Evolutionary conservation across 139 green algal genomes (phyloP).

Genomic region (Coelastrella sp.): DNA sequence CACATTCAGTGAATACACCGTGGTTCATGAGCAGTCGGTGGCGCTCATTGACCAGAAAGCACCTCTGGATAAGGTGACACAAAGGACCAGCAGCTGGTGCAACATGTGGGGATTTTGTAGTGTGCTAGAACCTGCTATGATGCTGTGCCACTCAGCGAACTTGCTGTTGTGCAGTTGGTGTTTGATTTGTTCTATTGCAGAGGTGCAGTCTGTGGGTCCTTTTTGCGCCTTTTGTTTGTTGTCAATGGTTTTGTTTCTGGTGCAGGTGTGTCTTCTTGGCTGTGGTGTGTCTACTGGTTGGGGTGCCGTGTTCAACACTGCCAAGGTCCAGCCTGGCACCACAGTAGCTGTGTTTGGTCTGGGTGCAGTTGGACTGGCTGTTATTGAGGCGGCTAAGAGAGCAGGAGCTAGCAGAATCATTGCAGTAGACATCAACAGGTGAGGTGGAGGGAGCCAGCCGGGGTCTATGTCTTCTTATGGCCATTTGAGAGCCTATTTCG

Average conservation of each 20-base stretch:
- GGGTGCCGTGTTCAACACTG: slow-evolving; percentile 97
- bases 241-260: not conserved
- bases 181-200: too few relatives aligned
- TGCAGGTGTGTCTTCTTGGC: slow-evolving; percentile 89
- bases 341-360: slow-evolving; percentile 93
- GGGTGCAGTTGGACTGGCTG: slow-evolving; percentile 90
- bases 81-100: too few relatives aligned
- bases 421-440: slow-evolving; percentile 91
- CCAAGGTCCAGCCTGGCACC: slow-evolving; percentile 82
- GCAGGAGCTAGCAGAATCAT: slow-evolving; percentile 88
- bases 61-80: slow-evolving; percentile 78
- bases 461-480: too few relatives aligned
- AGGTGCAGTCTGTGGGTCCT: too few relatives aligned
- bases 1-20: slow-evolving; percentile 98
- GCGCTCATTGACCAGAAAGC: slow-evolving; percentile 79
- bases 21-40: slow-evolving; percentile 93
- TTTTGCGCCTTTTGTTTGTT: too few relatives aligned
- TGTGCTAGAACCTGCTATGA: not conserved
- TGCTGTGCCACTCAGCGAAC: too few relatives aligned
- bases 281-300: slow-evolving; percentile 92
- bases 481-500: too few relatives aligned
- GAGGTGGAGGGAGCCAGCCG: too few relatives aligned
- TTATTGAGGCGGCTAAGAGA: slow-evolving; percentile 86
- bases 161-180: too few relatives aligned
- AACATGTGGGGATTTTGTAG: not conserved